A percentile compares a stretch with the other conserved stretches of the same genome.
Evolutionary conservation across 2,329 filamentous ascomycete species (phyloP).

Genomic region (Cladosporium colombiae): DNA sequence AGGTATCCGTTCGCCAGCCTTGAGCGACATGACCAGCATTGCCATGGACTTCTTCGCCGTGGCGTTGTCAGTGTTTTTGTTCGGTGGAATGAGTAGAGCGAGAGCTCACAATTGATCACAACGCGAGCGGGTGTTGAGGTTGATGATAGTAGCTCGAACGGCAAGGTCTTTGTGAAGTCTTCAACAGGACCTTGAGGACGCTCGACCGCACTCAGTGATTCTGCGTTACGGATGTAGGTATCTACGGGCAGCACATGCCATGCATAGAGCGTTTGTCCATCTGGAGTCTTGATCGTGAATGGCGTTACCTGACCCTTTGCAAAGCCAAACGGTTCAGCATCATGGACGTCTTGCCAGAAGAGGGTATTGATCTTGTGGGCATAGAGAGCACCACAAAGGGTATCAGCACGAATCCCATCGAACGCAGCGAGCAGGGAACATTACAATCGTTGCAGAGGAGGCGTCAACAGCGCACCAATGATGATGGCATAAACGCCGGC

Average conservation of each 20-base stretch:
- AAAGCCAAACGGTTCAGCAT: slow-evolving; percentile 83
- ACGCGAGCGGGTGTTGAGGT: slow-evolving; percentile 53
- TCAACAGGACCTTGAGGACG: slow-evolving; percentile 50
- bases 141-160: slow-evolving; percentile 52
- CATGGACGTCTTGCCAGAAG: slow-evolving; percentile 72
- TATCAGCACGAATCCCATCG: background rate
- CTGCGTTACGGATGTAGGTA: slow-evolving; percentile 72
- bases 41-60: slow-evolving; percentile 43
- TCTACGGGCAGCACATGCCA: slow-evolving; percentile 88
- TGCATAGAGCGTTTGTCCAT: slow-evolving; percentile 76
- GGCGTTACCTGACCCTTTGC: slow-evolving; percentile 85
- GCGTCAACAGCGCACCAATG: slow-evolving; percentile 51
- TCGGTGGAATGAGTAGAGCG: background rate
- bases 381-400: slow-evolving; percentile 70
- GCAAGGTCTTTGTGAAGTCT: slow-evolving; percentile 50
- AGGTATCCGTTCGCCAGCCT: slow-evolving; percentile 71
- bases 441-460: slow-evolving; percentile 79
- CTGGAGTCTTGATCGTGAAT: slow-evolving; percentile 73
- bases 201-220: slow-evolving; percentile 51
- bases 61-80: background rate
- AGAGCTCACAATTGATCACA: slow-evolving; percentile 56
- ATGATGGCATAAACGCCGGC: slow-evolving; percentile 32
- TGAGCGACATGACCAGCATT: slow-evolving; percentile 88
- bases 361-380: slow-evolving; percentile 74
- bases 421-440: slow-evolving; percentile 33